Evolutionary conservation across 495 filamentous ascomycete species (phyloP).

Genomic region (Gamarada debralockiae): DNA sequence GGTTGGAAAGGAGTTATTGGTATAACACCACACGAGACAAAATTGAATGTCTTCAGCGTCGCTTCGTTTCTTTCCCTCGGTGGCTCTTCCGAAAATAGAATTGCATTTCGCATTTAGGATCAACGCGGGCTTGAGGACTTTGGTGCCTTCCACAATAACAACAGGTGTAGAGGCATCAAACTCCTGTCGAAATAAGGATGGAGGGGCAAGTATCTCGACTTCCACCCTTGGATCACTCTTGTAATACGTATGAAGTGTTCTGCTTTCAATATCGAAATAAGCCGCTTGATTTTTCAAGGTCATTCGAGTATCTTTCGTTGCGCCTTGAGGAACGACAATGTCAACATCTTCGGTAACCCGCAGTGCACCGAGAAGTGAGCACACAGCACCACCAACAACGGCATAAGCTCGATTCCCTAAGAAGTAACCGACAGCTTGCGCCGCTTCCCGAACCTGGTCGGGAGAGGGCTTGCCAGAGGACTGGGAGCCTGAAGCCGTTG

Average conservation of each 20-base stretch:
- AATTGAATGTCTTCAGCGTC: slow-evolving; percentile 12
- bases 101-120: slow-evolving; percentile 15
- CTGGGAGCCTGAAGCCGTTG: too few relatives aligned
- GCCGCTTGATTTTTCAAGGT: background rate
- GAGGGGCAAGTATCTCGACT: slow-evolving; percentile 15
- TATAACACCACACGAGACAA: slow-evolving; percentile 8
- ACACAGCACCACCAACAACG: slow-evolving; percentile 16
- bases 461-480: background rate
- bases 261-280: slow-evolving; percentile 6
- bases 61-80: slow-evolving; percentile 2
- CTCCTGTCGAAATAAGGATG: slow-evolving; percentile 6
- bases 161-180: slow-evolving; percentile 11
- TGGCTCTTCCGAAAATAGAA: slow-evolving; percentile 5
- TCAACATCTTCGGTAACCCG: slow-evolving; percentile 11
- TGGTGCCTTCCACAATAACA: slow-evolving; percentile 1
- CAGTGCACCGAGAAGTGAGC: slow-evolving; percentile 7
- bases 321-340: slow-evolving; percentile 10
- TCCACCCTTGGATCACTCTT: slow-evolving; percentile 7
- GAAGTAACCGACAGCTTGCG: background rate
- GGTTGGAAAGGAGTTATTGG: background rate
- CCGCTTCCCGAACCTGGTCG: background rate
- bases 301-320: background rate
- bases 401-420: slow-evolving; percentile 8
- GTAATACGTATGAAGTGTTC: slow-evolving; percentile 12
- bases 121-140: slow-evolving; percentile 10